Base-by-base conservation (phyloP, 176 grass and related monocot species). In the Urochloa ruziziensis region DNA sequence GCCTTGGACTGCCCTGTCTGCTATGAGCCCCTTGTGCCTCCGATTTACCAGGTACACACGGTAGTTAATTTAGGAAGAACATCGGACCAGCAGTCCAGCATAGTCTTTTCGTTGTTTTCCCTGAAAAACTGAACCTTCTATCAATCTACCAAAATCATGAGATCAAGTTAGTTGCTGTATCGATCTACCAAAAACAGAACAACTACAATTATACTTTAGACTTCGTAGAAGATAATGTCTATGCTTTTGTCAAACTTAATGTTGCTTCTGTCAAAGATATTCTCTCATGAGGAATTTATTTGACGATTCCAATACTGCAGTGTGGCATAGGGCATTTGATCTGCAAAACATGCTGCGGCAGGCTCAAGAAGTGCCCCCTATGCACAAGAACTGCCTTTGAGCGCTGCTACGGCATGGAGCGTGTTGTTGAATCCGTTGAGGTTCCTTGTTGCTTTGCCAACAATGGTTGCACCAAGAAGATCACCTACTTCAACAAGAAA, bases 391-490 rank as follows among this genome's bases (percentile, higher is more conserved):
- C 64, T 2, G 11, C 17, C 54, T 71, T 78, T 12, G 52, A 79
- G 24, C 83, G 39, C 10, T 70, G 83, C 74, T 78, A 61, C 0
- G 66, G 75, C 51, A 78, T 85, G 83, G 83, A 78, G 52, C 74
- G 42, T 0, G 40, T 85, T 1, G 65, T 85, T 7, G 42, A 43
- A 36, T 85, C 83, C 10, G 15, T 79, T 36, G 21, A 70, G 53
- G 40, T 70, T 61, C 39, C 80, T 61, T 82, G 80, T 29, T 60
- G 67, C 66, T 82, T 79, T 23, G 43, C 77, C 12, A n/a, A 65
- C 43, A 47, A 71, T 9, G 80, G 67, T 15, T 77, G 82, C 21
- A 14, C 15, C 19, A 52, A 68, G 47, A 32, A n/a, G 62, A 77
- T 68, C 48, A 0, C 62, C 34, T 54, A 29, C 62, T 43, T 67